A percentile compares a stretch with the other conserved stretches of the same genome.
These are phyloP conservation scores for Alternaria arborescens DNA, from an alignment of 2,329 filamentous ascomycete genomes.

Conservation along the genomic window DNA sequence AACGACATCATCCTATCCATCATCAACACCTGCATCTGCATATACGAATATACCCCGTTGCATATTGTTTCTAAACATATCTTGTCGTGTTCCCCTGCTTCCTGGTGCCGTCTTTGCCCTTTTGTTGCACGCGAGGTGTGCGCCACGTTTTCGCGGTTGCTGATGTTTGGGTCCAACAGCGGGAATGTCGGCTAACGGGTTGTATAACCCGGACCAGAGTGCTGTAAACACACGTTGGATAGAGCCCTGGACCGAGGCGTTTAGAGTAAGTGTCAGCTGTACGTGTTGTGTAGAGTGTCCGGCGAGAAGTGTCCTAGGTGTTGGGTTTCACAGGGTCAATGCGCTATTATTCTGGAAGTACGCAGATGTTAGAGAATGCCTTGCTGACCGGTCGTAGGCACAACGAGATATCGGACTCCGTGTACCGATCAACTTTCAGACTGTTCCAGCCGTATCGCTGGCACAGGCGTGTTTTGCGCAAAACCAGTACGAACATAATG, in stretches of 20 bases:
- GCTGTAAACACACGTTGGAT: slow-evolving; percentile 38
- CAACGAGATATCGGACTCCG: slow-evolving; percentile 68
- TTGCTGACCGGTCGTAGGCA: slow-evolving; percentile 56
- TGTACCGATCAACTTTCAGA: slow-evolving; percentile 70
- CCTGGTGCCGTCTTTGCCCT: background rate
- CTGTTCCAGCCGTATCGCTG: slow-evolving; percentile 64
- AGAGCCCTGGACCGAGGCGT: slow-evolving; percentile 45
- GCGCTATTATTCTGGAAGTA: background rate
- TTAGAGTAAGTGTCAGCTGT: slow-evolving; percentile 35
- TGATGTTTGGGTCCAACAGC: slow-evolving; percentile 18
- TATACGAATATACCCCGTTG: background rate
- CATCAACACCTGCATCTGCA: slow-evolving; percentile 15
- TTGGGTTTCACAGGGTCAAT: slow-evolving; percentile 1
- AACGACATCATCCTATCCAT: slow-evolving; percentile 10
- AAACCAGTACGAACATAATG: slow-evolving; percentile 62
- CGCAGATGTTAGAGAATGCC: background rate
- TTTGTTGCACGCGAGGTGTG: slow-evolving; percentile 17
- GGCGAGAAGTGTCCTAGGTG: background rate
- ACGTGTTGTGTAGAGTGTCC: background rate
- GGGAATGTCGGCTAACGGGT: slow-evolving; percentile 38
- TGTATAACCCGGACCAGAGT: slow-evolving; percentile 42
- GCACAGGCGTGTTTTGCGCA: slow-evolving; percentile 66
- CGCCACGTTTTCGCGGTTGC: slow-evolving; percentile 11
- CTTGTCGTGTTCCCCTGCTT: slow-evolving; percentile 4
- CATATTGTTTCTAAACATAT: slow-evolving; percentile 13